Conservation (phyloP, 257 asterid genomes). For the Galeopsis tetrahit region DNA sequence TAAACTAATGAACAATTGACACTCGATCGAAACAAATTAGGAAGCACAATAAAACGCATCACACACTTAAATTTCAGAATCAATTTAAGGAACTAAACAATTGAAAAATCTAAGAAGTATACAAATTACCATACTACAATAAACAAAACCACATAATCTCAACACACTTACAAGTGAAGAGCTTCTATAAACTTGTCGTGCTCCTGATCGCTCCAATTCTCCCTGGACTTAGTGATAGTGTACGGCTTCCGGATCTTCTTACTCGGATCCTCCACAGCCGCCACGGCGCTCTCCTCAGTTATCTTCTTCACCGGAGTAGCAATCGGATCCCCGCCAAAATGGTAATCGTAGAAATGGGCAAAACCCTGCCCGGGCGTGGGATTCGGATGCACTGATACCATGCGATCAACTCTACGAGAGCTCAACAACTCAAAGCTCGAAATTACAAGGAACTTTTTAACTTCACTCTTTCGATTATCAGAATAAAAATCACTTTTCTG, state of each 20-base stretch:
- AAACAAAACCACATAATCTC: not conserved
- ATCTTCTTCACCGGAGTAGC: slow-evolving; percentile 18
- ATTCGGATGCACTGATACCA: slow-evolving; percentile 71
- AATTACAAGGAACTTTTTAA: not conserved
- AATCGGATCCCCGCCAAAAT: slow-evolving; percentile 41
- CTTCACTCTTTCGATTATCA: not conserved
- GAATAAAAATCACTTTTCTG: not conserved
- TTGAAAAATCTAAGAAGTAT: not conserved
- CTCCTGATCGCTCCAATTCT: slow-evolving; percentile 87
- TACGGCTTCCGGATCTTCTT: slow-evolving; percentile 81
- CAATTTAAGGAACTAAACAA: not conserved
- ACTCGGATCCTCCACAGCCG: slow-evolving; percentile 50
- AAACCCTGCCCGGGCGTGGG: slow-evolving; percentile 52
- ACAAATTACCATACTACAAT: not conserved
- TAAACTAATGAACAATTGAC: not conserved
- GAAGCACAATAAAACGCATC: not conserved
- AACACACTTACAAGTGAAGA: slow-evolving; percentile 44
- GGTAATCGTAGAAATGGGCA: slow-evolving; percentile 31
- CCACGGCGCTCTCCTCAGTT: slow-evolving; percentile 33
- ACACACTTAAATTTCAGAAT: not conserved
- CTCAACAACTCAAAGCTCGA: slow-evolving; percentile 21
- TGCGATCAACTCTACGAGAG: slow-evolving; percentile 6
- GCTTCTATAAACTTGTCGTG: slow-evolving; percentile 77
- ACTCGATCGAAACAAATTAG: not conserved
- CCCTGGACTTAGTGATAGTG: slow-evolving; percentile 83